Conservation (phyloP, 768 basidiomycete genomes). For the Piloderma croceum region DNA sequence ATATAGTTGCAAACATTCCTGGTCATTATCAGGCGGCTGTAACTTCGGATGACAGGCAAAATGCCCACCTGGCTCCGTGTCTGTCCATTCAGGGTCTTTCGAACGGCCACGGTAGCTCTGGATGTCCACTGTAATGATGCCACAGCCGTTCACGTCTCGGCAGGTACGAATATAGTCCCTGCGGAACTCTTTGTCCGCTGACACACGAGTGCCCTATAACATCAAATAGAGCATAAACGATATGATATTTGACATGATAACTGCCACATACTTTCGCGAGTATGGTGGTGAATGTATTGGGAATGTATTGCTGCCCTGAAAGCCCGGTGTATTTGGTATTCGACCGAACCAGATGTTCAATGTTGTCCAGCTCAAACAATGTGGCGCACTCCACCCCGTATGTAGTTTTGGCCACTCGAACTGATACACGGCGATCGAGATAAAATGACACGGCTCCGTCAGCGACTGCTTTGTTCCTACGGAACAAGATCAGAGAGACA, state of each 20-base stretch:
- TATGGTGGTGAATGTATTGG: slow-evolving; percentile 38
- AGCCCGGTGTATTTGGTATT: slow-evolving; percentile 28
- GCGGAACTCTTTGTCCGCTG: slow-evolving; percentile 40
- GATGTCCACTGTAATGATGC: slow-evolving; percentile 19
- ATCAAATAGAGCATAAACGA: not conserved
- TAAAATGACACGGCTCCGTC: slow-evolving; percentile 42
- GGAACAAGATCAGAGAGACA: slow-evolving; percentile 5
- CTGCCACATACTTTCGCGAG: slow-evolving; percentile 31
- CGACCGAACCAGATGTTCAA: slow-evolving; percentile 37
- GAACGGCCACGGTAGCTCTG: slow-evolving; percentile 27
- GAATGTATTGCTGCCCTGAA: slow-evolving; percentile 34
- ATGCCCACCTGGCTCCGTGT: slow-evolving; percentile 26
- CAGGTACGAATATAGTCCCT: slow-evolving; percentile 29
- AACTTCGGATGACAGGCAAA: too few relatives aligned
- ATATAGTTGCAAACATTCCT: too few relatives aligned
- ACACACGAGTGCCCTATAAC: slow-evolving; percentile 39
- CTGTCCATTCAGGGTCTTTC: slow-evolving; percentile 27
- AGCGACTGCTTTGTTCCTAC: slow-evolving; percentile 46
- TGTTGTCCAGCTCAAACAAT: slow-evolving; percentile 28
- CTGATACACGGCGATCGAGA: slow-evolving; percentile 44
- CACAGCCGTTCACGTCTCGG: slow-evolving; percentile 17
- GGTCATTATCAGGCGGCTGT: too few relatives aligned
- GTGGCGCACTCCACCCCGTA: slow-evolving; percentile 41
- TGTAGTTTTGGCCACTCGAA: slow-evolving; percentile 41
- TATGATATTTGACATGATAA: not conserved